Conservation (phyloP, 2,329 filamentous ascomycete genomes). For the Lachnellula cervina region DNA sequence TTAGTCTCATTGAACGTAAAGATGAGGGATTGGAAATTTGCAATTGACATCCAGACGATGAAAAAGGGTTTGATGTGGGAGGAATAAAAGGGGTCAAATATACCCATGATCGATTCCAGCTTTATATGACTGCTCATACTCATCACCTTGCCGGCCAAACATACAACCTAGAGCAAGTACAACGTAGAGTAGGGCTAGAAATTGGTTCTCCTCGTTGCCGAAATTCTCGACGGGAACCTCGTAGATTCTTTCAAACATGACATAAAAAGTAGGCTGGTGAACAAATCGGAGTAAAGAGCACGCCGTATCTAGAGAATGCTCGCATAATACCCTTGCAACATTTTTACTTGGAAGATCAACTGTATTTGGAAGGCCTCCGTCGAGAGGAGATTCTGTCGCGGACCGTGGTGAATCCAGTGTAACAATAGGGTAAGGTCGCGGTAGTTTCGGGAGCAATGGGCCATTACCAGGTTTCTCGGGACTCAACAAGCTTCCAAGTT, state of each 20-base stretch:
- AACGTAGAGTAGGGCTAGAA: constrained; percentile 66
- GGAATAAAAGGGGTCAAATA: constrained; percentile 27
- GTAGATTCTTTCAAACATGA: constrained; percentile 73
- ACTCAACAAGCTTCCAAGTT: constrained; percentile 74
- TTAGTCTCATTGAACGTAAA: constrained; percentile 4
- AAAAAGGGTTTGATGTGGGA: not conserved
- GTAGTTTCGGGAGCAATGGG: constrained; percentile 51
- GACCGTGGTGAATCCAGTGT: constrained; percentile 30
- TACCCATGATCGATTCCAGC: constrained; percentile 53
- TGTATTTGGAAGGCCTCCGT: constrained; percentile 26
- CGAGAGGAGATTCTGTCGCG: constrained; percentile 28
- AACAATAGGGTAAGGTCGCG: constrained; percentile 55
- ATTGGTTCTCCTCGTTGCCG: constrained; percentile 60
- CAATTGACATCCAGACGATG: not conserved
- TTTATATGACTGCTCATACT: constrained; percentile 45
- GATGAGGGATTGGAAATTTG: constrained; percentile 4
- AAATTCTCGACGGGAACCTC: constrained; percentile 59
- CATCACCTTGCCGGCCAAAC: constrained; percentile 56
- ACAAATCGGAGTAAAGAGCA: constrained; percentile 64
- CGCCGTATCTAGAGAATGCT: constrained; percentile 52
- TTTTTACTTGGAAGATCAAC: constrained; percentile 67
- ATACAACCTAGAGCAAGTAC: constrained; percentile 69
- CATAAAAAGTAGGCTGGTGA: constrained; percentile 77
- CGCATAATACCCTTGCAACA: constrained; percentile 48
- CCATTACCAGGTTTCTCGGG: constrained; percentile 47